Evolutionary conservation across 1,139 yeast genomes (phyloP), one percentile per base, ranked within the genome.

Genomic region (Geotrichum carabidarum): DNA sequence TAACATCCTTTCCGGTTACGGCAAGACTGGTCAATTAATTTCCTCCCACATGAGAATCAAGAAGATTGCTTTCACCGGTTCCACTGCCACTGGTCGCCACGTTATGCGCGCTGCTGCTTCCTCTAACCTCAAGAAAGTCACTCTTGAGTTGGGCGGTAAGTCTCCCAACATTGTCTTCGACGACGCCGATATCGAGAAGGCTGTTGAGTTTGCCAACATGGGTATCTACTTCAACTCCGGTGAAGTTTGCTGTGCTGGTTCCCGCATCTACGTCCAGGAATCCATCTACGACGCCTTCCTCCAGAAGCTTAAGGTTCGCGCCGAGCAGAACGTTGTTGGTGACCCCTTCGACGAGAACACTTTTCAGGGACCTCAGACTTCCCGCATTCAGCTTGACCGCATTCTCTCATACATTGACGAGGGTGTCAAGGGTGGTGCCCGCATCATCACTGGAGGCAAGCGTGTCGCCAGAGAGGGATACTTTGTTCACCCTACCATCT

Each of bases 351-450:
- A 82, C 59, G 81, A 78, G 63, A 78, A 74, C 53, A 78, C 82
- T 54, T 83, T 79, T 78, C 90, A 86, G 79, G 96, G 96, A 68
- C 88, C 96, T 54, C 95, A 87, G 75, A 86, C 88, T 59, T 83
- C 91, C 49, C 77, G 79, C 70, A 72, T 76, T 63, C 95, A 87
- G 76, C 78, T 84, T 68, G 82, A 84, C 71, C 85, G 84, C 75
- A 84, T 87, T 64, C 75, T 87, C 70, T 74, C 76, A 58, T 87
- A 83, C 74, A 84, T 88, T 68, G 82, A 85, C 62, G 71, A 76
- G 54, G 95, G 95, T 69, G 80, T 82, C 74, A 65, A 74, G 51
- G 90, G 83, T 72, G 95, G 95, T 69, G 93, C 91, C 56, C 78
- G 76, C 47, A 72, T 87, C 59, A 73, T 85, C 58, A 76, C 89